phyloP scores from a whole-genome alignment of 148 eudicot genomes.

The Fallopia convolvulus region DNA sequence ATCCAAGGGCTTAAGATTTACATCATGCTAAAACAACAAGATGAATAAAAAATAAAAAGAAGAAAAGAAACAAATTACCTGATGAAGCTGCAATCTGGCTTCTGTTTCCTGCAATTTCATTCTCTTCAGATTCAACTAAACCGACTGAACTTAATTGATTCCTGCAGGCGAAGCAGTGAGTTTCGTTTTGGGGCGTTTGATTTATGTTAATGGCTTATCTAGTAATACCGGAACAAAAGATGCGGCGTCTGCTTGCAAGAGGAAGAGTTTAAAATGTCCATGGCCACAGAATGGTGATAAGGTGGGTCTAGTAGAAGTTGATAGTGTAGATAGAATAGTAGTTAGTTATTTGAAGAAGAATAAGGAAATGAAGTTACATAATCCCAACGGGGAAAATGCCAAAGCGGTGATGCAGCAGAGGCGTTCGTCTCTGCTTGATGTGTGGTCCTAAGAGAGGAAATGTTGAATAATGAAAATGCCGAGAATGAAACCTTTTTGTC shows the following conservation, averaged over 20 bases:
- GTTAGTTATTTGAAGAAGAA: not conserved
- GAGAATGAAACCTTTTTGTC: not conserved
- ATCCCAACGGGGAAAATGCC: not conserved
- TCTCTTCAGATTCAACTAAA: not conserved
- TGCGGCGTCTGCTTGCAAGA: not conserved
- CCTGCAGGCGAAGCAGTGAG: constrained; percentile 4
- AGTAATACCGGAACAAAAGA: not conserved
- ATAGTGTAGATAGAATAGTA: not conserved
- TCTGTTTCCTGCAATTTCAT: not conserved
- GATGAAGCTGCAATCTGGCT: not conserved
- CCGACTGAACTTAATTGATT: not conserved
- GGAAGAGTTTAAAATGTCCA: too few species aligned
- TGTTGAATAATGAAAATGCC: not conserved
- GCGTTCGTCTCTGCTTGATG: not conserved
- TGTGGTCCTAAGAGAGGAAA: not conserved
- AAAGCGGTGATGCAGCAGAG: not conserved
- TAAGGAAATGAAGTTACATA: not conserved
- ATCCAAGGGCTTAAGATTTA: not conserved
- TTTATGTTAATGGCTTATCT: not conserved
- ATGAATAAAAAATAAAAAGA: not conserved
- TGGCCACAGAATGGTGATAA: constrained; percentile 2
- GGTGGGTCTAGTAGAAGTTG: not conserved
- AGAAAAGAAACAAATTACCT: not conserved
- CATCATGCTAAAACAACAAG: not conserved
- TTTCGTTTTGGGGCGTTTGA: not conserved